These are phyloP conservation scores for Crithidia mellificae DNA, from an alignment of 208 protist genomes.

Conservation along the genomic window DNA sequence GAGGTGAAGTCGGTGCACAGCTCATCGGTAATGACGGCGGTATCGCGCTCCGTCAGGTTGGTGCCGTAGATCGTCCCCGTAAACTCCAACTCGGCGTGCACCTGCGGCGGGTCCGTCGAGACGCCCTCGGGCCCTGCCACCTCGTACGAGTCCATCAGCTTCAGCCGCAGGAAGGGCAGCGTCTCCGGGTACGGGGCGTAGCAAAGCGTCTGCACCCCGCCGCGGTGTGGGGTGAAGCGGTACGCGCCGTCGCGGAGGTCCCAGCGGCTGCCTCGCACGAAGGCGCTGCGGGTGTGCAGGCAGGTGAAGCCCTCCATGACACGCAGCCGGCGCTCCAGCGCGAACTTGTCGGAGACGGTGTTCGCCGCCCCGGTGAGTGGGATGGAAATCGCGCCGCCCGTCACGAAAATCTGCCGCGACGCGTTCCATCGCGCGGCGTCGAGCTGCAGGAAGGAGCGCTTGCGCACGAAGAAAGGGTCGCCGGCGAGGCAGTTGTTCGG, in stretches of 20 bases:
- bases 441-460: constrained; percentile 34
- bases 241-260: constrained; percentile 43
- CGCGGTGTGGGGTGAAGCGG: constrained; percentile 66
- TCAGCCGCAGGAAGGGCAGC: constrained; percentile 57
- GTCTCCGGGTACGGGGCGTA: constrained; percentile 66
- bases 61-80: constrained; percentile 77
- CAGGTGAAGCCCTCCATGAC: constrained; percentile 77
- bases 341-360: constrained; percentile 38
- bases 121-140: constrained; percentile 72
- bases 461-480: constrained; percentile 54
- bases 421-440: constrained; percentile 28
- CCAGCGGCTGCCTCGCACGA: constrained; percentile 64
- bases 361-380: constrained; percentile 38
- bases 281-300: constrained; percentile 61
- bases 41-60: constrained; percentile 74
- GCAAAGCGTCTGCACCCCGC: constrained; percentile 69
- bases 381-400: constrained; percentile 54
- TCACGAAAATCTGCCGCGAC: constrained; percentile 43
- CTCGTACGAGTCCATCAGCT: constrained; percentile 64
- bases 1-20: constrained; percentile 71
- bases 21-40: constrained; percentile 69
- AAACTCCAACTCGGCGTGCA: constrained; percentile 74
- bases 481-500: constrained; percentile 56
- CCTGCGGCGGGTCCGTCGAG: constrained; percentile 71
- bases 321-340: constrained; percentile 48